A percentile compares a stretch with the other conserved stretches of the same genome.
Evolutionary conservation across 441 rosid genomes (phyloP).

Genomic region (Euphorbia schlechtendalii): DNA sequence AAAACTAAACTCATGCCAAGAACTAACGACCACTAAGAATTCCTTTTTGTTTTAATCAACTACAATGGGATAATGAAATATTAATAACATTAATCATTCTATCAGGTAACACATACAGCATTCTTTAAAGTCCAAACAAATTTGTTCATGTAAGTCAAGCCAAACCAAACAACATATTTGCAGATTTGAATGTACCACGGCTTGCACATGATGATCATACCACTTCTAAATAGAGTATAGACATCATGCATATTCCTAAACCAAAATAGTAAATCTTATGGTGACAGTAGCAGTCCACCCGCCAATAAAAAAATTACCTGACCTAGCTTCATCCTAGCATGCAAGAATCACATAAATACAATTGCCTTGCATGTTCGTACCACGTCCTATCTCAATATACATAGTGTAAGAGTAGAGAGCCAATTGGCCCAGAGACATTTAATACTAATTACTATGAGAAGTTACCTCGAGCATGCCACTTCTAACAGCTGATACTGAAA

Average conservation of each 20-base stretch:
- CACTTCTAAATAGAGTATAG: not conserved
- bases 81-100: slow-evolving; percentile 2
- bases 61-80: not conserved
- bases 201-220: not conserved
- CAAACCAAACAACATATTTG: not conserved
- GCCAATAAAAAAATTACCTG: not conserved
- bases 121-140: not conserved
- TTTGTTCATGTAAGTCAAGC: not conserved
- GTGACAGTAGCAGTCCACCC: not conserved
- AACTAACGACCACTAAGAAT: not conserved
- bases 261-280: not conserved
- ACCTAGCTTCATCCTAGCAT: not conserved
- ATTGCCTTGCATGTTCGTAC: not conserved
- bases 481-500: slow-evolving; percentile 73
- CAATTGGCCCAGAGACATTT: slow-evolving; percentile 13
- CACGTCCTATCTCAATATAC: not conserved
- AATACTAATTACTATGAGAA: slow-evolving; percentile 15
- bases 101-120: not conserved
- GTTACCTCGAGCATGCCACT: slow-evolving; percentile 99
- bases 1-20: not conserved
- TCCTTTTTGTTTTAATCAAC: not conserved
- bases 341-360: slow-evolving; percentile 2
- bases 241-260: slow-evolving; percentile 7
- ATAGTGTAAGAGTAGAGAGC: not conserved
- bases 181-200: not conserved